Evolutionary conservation across 75 land plant genomes (phyloP).

Genomic region (Picea sitchensis): DNA sequence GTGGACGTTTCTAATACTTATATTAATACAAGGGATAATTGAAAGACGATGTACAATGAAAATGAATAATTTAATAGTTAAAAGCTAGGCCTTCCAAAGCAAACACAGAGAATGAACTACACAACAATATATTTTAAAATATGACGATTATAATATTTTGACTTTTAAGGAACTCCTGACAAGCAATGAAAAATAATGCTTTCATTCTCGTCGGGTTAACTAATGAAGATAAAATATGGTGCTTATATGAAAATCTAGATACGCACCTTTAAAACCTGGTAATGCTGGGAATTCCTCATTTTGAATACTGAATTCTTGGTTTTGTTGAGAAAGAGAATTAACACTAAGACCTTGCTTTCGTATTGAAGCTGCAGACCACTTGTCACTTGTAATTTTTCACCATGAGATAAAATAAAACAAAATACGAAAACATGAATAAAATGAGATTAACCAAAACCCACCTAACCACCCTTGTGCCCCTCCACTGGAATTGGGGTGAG

Average conservation of each 20-base stretch:
- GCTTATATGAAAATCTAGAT: neutral
- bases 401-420: neutral
- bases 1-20: too few relatives aligned
- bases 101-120: neutral
- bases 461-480: slow-evolving; percentile 38
- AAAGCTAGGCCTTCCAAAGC: neutral
- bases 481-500: slow-evolving; percentile 34
- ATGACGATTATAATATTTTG: neutral
- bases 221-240: neutral
- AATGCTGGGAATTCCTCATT: slow-evolving; percentile 62
- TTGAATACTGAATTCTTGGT: slow-evolving; percentile 56
- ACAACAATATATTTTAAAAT: neutral
- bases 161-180: neutral
- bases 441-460: neutral
- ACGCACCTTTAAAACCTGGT: slow-evolving; percentile 49
- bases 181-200: neutral
- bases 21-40: neutral
- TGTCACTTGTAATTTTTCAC: neutral
- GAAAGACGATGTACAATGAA: neutral
- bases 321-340: slow-evolving; percentile 44
- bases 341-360: slow-evolving; percentile 51
- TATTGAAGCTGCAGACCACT: slow-evolving; percentile 27
- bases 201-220: neutral
- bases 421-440: neutral
- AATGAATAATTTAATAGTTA: neutral